phyloP scores from a whole-genome alignment of 352 stramenopile genomes.

The Globisporangium acanthophoron region DNA sequence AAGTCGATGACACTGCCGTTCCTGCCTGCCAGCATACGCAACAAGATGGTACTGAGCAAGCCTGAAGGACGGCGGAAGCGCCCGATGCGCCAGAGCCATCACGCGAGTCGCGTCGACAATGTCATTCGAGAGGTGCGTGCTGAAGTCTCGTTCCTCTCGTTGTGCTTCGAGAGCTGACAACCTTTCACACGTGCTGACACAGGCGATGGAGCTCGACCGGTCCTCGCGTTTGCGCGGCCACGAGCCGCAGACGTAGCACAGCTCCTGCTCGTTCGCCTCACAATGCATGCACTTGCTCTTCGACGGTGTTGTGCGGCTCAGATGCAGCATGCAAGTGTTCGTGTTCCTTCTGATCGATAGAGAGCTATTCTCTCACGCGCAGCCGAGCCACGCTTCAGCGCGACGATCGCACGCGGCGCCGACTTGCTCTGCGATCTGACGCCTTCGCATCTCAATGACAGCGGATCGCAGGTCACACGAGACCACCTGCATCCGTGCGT shows the following conservation, averaged over 20 bases:
- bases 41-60: slow-evolving; percentile 67
- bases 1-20: slow-evolving; percentile 75
- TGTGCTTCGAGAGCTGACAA: background rate
- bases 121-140: slow-evolving; percentile 51
- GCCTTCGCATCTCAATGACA: background rate
- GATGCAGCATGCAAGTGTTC: too few relatives aligned
- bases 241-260: slow-evolving; percentile 15
- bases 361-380: background rate
- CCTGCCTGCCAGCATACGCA: slow-evolving; percentile 56
- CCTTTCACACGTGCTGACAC: background rate
- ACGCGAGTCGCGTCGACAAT: slow-evolving; percentile 51
- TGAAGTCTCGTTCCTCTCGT: background rate
- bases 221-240: slow-evolving; percentile 32
- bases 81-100: slow-evolving; percentile 32
- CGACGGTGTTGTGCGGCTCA: too few relatives aligned
- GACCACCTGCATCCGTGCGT: slow-evolving; percentile 23
- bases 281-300: too few relatives aligned
- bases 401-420: slow-evolving; percentile 19
- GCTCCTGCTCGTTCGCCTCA: too few relatives aligned
- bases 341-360: too few relatives aligned
- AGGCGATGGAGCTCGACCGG: slow-evolving; percentile 72
- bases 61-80: slow-evolving; percentile 57
- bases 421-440: slow-evolving; percentile 9
- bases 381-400: slow-evolving; percentile 30
- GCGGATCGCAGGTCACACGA: slow-evolving; percentile 20